Evolutionary conservation across 257 asterid species (phyloP).

Genomic region (Nicotiana sylvestris): DNA sequence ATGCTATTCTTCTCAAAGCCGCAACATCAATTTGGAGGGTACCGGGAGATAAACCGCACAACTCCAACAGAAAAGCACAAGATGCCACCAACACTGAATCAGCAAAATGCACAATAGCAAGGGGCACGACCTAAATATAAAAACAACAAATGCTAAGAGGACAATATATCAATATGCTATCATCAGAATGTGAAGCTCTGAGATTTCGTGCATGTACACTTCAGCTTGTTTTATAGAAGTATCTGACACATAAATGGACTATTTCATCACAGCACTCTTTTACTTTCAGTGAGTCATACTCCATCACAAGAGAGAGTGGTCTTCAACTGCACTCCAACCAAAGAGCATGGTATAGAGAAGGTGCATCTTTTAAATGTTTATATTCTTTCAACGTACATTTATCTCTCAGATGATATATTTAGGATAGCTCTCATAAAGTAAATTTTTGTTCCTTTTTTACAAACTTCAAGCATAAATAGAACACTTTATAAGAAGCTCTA

Average conservation of each 20-base stretch:
- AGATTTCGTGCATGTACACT: not conserved
- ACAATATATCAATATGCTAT: not conserved
- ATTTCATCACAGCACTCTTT: not conserved
- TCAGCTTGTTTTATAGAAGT: not conserved
- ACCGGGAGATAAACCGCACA: slow-evolving; percentile 77
- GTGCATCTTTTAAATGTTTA: not conserved
- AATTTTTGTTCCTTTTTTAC: not conserved
- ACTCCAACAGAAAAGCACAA: slow-evolving; percentile 82
- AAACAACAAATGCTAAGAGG: slow-evolving; percentile 14
- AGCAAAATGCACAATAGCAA: slow-evolving; percentile 84
- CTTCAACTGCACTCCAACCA: slow-evolving; percentile 1
- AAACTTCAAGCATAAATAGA: slow-evolving; percentile 3
- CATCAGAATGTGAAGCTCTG: not conserved
- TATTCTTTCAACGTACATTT: not conserved
- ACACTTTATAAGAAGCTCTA: not conserved
- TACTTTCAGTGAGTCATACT: not conserved
- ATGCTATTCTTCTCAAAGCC: slow-evolving; percentile 89
- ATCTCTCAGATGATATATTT: not conserved
- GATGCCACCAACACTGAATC: slow-evolving; percentile 90
- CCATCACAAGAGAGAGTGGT: not conserved
- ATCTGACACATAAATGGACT: not conserved
- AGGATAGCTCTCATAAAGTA: not conserved
- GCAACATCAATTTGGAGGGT: slow-evolving; percentile 74
- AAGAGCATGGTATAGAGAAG: not conserved
- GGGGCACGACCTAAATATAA: slow-evolving; percentile 71